A percentile compares a stretch with the other conserved stretches of the same genome.
Conservation (phyloP, 2,329 filamentous ascomycete genomes). For the Boeremia exigua region DNA sequence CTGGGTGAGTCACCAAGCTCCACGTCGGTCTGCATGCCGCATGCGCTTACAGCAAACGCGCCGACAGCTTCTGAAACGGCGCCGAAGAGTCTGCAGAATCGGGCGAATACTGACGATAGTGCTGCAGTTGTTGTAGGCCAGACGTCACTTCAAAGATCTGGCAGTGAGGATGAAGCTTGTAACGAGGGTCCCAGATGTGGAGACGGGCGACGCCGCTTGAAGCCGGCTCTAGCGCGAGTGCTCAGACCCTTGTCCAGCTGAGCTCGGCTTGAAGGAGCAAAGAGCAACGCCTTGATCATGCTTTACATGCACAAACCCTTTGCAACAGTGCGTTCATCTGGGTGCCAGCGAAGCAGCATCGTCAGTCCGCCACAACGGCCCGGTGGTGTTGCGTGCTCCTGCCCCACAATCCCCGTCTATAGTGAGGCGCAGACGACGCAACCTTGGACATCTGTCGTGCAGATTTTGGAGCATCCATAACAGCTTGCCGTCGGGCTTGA, state of each 20-base stretch:
- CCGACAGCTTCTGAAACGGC: conserved; percentile 42
- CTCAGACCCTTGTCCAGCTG: conserved; percentile 42
- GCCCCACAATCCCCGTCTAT: conserved; percentile 25
- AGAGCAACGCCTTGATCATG: conserved; percentile 31
- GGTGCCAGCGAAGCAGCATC: conserved; percentile 25
- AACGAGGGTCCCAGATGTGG: conserved; percentile 8
- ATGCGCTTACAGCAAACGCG: conserved; percentile 23
- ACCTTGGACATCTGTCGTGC: conserved; percentile 7
- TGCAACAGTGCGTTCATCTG: conserved; percentile 13
- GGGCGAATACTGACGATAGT: conserved; percentile 30
- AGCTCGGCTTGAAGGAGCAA: conserved; percentile 22
- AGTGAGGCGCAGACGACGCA: conserved; percentile 38
- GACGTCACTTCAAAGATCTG: conserved; percentile 16
- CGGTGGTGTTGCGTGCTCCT: conserved; percentile 24
- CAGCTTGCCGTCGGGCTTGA: conserved; percentile 36
- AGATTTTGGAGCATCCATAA: conserved; percentile 20
- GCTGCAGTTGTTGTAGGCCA: conserved; percentile 5
- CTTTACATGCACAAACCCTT: conserved; percentile 28
- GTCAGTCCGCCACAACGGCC: conserved; percentile 35
- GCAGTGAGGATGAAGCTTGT: conserved; percentile 19
- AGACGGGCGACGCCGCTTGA: conserved; percentile 21
- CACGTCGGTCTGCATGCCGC: conserved; percentile 43
- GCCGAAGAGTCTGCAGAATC: conserved; percentile 20
- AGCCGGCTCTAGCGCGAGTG: conserved; percentile 28
- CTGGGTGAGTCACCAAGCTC: conserved; percentile 42